Evolutionary conservation across 208 protist genomes (phyloP).

Genomic region (Acanthamoeba castellanii): DNA sequence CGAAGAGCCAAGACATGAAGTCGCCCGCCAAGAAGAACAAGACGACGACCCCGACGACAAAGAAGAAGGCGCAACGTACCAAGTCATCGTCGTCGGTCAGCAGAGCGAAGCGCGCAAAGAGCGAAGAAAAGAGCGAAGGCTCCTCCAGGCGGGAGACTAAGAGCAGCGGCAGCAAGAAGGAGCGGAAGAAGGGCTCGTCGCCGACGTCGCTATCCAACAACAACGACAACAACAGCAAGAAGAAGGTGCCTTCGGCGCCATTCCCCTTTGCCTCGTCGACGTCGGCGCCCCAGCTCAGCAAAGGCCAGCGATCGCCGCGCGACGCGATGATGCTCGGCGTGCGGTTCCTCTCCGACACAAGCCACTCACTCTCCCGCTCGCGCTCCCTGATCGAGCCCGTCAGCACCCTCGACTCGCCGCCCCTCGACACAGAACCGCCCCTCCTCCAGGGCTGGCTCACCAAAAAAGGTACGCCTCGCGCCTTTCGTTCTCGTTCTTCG

Average conservation of each 20-base stretch:
- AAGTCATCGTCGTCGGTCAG: too few relatives aligned
- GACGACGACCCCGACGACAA: too few relatives aligned
- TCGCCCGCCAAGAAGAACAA: too few relatives aligned
- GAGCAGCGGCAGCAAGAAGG: neutral
- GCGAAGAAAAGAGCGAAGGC: neutral
- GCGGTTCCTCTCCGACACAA: neutral
- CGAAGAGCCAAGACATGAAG: neutral
- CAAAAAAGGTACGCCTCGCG: neutral
- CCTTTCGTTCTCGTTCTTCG: neutral
- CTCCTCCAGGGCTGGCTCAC: constrained; percentile 6
- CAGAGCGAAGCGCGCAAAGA: too few relatives aligned
- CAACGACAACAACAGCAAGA: neutral
- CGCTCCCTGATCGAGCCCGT: neutral
- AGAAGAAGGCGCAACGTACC: too few relatives aligned
- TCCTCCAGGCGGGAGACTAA: too few relatives aligned
- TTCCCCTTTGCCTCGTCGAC: neutral
- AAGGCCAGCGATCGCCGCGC: neutral
- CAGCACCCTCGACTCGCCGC: neutral
- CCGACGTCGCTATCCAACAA: neutral
- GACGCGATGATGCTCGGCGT: neutral
- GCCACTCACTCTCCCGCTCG: neutral
- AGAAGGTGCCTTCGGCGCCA: neutral
- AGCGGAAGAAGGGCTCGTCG: neutral
- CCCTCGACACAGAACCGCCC: neutral
- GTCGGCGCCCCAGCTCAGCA: neutral